Percentiles rank a stretch among this genome's conserved stretches.
These are phyloP conservation scores for Rhodotorula diobovata DNA, from an alignment of 768 basidiomycete species.

Conservation along the genomic window DNA sequence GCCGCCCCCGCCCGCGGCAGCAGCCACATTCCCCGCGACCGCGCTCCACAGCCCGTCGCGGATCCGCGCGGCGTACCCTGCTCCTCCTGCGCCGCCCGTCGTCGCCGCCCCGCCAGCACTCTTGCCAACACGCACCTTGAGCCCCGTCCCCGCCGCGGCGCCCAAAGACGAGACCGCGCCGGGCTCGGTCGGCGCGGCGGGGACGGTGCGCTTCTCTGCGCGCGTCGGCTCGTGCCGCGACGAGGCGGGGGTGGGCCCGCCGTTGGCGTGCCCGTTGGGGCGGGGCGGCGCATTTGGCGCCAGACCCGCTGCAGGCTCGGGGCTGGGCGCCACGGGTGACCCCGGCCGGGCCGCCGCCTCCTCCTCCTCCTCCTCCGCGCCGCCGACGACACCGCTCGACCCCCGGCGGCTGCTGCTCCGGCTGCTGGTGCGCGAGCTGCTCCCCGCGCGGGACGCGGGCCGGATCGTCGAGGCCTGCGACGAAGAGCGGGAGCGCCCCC, in stretches of 20 bases:
- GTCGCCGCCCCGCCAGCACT: too few relatives aligned
- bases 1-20: not conserved
- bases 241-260: too few relatives aligned
- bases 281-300: too few relatives aligned
- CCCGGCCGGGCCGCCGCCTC: too few relatives aligned
- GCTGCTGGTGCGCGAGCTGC: not conserved
- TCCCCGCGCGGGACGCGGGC: not conserved
- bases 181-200: too few relatives aligned
- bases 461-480: constrained; percentile 20
- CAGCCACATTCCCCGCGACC: constrained; percentile 8
- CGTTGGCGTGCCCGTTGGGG: too few relatives aligned
- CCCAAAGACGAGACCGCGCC: too few relatives aligned
- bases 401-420: not conserved
- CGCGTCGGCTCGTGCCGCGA: not conserved
- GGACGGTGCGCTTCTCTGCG: not conserved
- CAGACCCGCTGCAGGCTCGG: too few relatives aligned
- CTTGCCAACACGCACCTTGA: not conserved
- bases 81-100: not conserved
- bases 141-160: too few relatives aligned
- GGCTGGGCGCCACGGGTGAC: too few relatives aligned
- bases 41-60: constrained; percentile 24
- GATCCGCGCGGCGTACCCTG: constrained; percentile 10
- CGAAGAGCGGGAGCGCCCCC: constrained; percentile 12
- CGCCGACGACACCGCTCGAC: not conserved
- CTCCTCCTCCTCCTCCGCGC: not conserved